These are phyloP conservation scores for Teratosphaeria viscida DNA, from an alignment of 2,329 filamentous ascomycete species.

Conservation along the genomic window DNA sequence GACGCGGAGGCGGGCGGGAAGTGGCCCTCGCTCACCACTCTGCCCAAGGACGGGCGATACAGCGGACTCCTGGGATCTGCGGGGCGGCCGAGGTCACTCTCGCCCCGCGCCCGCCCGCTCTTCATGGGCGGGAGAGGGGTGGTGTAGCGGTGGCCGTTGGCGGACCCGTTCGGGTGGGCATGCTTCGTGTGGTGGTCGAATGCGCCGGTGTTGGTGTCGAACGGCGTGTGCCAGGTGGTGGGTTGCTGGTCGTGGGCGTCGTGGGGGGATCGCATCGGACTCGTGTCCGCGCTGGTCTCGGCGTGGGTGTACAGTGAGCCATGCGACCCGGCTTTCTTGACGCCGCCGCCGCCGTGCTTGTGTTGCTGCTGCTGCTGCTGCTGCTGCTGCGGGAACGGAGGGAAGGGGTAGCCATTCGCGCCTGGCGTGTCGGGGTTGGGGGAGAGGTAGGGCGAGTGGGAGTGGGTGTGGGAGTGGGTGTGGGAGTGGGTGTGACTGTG, in stretches of 20 bases:
- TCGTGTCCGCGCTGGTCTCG: conserved; percentile 21
- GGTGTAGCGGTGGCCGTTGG: conserved; percentile 15
- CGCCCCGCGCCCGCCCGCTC: conserved; percentile 32
- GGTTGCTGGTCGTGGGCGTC: not conserved
- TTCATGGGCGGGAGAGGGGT: conserved; percentile 15
- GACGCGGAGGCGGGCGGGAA: conserved; percentile 11
- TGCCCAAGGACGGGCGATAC: conserved; percentile 11
- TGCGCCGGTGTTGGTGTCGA: conserved; percentile 13
- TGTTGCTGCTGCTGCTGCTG: not conserved
- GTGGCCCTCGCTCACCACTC: not conserved
- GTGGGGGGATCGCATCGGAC: conserved; percentile 15
- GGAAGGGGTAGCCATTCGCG: conserved; percentile 47
- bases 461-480: not conserved
- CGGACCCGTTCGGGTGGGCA: conserved; percentile 17
- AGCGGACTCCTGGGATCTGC: conserved; percentile 6
- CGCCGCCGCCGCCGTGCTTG: not conserved
- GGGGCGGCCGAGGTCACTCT: conserved; percentile 35
- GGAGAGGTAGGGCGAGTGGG: conserved; percentile 58
- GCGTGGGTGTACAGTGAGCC: conserved; percentile 17
- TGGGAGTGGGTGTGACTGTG: conserved; percentile 20
- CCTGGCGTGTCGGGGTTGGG: conserved; percentile 88
- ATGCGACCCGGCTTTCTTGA: conserved; percentile 13
- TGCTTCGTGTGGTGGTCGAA: conserved; percentile 13
- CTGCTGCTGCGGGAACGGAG: conserved; percentile 1
- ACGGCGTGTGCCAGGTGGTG: conserved; percentile 8